phyloP scores from a whole-genome alignment of 306 rosid genomes.

The Sophora flavescens region DNA sequence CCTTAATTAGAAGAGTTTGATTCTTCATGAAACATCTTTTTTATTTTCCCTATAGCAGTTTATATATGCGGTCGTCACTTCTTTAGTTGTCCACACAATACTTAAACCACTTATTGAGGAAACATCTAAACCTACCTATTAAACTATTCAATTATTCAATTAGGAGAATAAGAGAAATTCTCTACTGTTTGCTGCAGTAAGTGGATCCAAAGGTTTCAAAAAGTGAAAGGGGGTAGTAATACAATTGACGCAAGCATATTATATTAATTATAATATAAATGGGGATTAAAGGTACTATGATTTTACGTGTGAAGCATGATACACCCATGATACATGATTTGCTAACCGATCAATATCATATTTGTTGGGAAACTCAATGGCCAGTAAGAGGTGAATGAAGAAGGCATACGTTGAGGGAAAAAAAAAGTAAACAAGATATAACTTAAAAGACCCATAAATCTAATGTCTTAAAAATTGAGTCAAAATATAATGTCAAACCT shows the following conservation, averaged over 20 bases:
- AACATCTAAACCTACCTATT: not conserved
- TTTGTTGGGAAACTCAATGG: no score
- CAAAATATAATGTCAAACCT: no score
- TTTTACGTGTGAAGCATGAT: slow-evolving; percentile 19
- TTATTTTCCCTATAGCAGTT: not conserved
- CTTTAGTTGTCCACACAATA: not conserved
- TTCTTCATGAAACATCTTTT: not conserved
- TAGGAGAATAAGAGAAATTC: not conserved
- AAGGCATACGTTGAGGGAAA: no score
- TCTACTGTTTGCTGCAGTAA: not conserved
- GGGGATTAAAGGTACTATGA: not conserved
- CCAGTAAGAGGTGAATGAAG: no score
- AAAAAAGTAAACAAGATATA: no score
- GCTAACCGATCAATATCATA: slow-evolving; percentile 3
- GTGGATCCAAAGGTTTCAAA: not conserved
- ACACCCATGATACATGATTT: not conserved
- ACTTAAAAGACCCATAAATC: no score
- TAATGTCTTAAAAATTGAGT: no score
- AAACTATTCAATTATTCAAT: not conserved
- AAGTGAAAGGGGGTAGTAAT: not conserved
- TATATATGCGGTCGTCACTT: not conserved
- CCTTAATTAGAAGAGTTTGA: no score
- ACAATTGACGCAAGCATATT: no score
- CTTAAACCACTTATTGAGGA: not conserved
- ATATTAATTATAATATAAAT: no score